Evolutionary conservation across 805 yeast species (phyloP), one percentile per base, ranked within the genome.

Genomic region (Debaryomyces tyrocola): DNA sequence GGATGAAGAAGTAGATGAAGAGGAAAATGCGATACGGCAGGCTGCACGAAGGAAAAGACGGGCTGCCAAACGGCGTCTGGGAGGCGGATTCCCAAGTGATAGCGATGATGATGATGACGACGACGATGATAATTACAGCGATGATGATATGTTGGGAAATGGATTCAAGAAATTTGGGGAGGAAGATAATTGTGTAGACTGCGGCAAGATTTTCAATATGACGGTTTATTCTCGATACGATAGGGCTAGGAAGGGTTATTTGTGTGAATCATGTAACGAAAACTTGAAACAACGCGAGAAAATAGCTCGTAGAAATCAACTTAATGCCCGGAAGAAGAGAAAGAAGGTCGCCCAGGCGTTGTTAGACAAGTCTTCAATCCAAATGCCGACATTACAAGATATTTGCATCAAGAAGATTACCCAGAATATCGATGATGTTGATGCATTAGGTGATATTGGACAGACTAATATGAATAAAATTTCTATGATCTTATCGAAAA

Each of bases 381-480:
- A 69, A 44, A 62, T 87, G 4, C 86, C 95, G 1, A 75, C 87
- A 8, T 70, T 94, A 35, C 97, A 90, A 64, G 96, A 90, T 54
- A 58, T 86, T 18, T 89, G 97, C 57, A 87, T 94, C 50, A 68
- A 74, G 27, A 72, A 79, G 14, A 82, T 88, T 31, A 82, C 90
- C 0, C 72, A 72, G 29, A 79, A 84, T 55, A 89, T 88, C 52
- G 81, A 78, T 55, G 85, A 81, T 50, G 90, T 87, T 41, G 96
- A 91, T 5, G 83, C 79, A 2, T 72, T 94, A 43, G 98, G 97
- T 33, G 96, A 88, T 53, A 85, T 94, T 49, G 96, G 98, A 0
- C 70, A 77, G 20, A 65, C 73, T 33, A 91, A 90, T 63, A 69
- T 85, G 71, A 76, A 76, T 55, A 86, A 84, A 62, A 83, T 94